Base-by-base conservation (phyloP, 2,329 filamentous ascomycete species). In the Zymoseptoria crescenta region DNA sequence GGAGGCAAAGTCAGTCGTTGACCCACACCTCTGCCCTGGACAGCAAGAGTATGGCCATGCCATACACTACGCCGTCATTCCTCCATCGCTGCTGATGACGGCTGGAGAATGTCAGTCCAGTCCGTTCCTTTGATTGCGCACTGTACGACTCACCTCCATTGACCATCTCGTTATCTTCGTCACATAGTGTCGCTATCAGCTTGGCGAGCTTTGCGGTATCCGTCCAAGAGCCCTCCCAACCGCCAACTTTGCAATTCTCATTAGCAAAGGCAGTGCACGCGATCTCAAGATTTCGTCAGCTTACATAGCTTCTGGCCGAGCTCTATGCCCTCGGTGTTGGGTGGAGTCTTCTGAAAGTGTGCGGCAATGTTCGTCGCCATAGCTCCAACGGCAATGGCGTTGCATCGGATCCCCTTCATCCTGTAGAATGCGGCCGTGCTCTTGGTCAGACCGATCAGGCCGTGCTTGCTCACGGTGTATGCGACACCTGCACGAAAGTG, bases 351-450 rank as follows among this genome's bases (percentile, higher is more conserved):
- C 8, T 54, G 55, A 8, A 83, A 74, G 2, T 74, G 73, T 29
- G 80, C 77, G 2, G 59, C 64, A 54, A 85, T 83, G 61, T 84
- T 83, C 9, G 83, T 84, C 19, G 74, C 60, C 79, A 84, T 83
- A n/a, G 21, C 50, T 28, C 50, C 50, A 16, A 8, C 19, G 21
- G 21, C 24, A 59, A 84, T 69, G 1, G 77, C 77, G 35, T 83
- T 76, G 62, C 75, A 77, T 54, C 78, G 76, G 60, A 86, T 81
- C 24, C 81, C 81, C 70, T 80, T 79, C 29, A 73, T 72, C 1
- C 77, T 77, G 65, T 86, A 86, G 65, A 76, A 81, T 0, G 77
- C 75, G 2, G 82, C 82, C 13, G 81, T 85, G 70, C 81, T 85
- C 69, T 80, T 81, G 13, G 80, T 82, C 58, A 84, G 69, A 1